Conservation (phyloP, 2,329 filamentous ascomycete species). For the Arthrobotrys musiformis region DNA sequence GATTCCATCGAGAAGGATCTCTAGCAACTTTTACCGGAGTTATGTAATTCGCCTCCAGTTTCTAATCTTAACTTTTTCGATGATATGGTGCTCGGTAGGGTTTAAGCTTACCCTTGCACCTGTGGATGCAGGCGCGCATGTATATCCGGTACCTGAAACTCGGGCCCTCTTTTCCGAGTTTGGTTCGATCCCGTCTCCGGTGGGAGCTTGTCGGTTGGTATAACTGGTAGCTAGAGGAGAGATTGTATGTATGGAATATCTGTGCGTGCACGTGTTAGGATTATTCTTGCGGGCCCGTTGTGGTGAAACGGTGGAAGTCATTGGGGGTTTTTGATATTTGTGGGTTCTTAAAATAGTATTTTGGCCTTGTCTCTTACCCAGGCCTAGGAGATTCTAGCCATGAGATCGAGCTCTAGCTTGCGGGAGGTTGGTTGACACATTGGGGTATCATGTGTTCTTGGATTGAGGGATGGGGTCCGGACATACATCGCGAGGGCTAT, state of each 20-base stretch:
- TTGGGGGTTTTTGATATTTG: not conserved
- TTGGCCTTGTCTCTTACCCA: too few species aligned
- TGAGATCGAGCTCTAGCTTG: too few species aligned
- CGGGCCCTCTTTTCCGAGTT: constrained; percentile 1
- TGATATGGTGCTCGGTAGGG: too few species aligned
- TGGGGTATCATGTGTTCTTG: not conserved
- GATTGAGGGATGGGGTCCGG: too few species aligned
- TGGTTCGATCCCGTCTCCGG: too few species aligned
- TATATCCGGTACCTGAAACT: constrained; percentile 11
- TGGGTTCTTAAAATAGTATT: constrained; percentile 4
- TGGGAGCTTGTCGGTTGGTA: too few species aligned
- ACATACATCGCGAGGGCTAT: not conserved
- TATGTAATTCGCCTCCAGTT: not conserved
- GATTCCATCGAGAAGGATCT: not conserved
- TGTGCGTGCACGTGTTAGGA: not conserved
- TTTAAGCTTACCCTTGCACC: too few species aligned
- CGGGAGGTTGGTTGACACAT: not conserved
- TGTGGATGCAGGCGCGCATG: not conserved
- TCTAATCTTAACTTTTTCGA: not conserved
- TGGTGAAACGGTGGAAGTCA: not conserved
- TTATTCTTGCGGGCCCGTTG: not conserved
- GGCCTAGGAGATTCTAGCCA: too few species aligned
- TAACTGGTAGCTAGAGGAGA: too few species aligned
- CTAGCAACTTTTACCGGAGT: too few species aligned
- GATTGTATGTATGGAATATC: not conserved